A percentile compares a stretch with the other conserved stretches of the same genome.
Evolutionary conservation across 2,329 filamentous ascomycete genomes (phyloP).

Genomic region (Fusarium verrucosum): DNA sequence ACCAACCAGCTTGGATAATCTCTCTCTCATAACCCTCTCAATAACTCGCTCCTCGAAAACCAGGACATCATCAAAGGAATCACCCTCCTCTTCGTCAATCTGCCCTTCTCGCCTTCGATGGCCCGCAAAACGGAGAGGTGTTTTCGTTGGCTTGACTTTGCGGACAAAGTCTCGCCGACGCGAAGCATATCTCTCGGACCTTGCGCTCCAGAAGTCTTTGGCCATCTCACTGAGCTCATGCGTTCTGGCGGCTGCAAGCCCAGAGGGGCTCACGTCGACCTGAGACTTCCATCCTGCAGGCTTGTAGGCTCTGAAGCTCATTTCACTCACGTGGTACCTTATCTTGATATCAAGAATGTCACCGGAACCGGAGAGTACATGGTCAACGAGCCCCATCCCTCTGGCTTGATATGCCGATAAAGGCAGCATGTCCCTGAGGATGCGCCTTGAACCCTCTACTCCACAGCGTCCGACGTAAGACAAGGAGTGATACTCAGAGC

Average conservation of each 20-base stretch:
- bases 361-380: constrained; percentile 8
- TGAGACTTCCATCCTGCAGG: constrained; percentile 5
- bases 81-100: constrained; percentile 15
- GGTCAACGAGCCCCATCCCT: constrained; percentile 5
- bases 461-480: constrained; percentile 20
- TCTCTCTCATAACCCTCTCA: not conserved
- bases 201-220: constrained; percentile 24
- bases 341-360: not conserved
- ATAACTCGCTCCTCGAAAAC: not conserved
- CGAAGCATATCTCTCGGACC: constrained; percentile 5
- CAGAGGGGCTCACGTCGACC: not conserved
- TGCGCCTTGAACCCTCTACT: not conserved
- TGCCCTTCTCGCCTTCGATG: not conserved
- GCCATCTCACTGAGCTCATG: constrained; percentile 20
- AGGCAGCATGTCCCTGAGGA: constrained; percentile 7
- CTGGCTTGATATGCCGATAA: constrained; percentile 8
- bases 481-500: constrained; percentile 29
- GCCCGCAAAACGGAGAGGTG: constrained; percentile 10
- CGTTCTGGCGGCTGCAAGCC: not conserved
- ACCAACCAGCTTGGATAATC: not conserved
- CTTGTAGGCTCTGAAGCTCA: not conserved
- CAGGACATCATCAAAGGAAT: constrained; percentile 8
- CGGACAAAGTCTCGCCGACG: constrained; percentile 15
- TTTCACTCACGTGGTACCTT: not conserved
- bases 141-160: not conserved